Conservation (phyloP, 2,329 filamentous ascomycete species). For the Calonectria pseudoturangicola region DNA sequence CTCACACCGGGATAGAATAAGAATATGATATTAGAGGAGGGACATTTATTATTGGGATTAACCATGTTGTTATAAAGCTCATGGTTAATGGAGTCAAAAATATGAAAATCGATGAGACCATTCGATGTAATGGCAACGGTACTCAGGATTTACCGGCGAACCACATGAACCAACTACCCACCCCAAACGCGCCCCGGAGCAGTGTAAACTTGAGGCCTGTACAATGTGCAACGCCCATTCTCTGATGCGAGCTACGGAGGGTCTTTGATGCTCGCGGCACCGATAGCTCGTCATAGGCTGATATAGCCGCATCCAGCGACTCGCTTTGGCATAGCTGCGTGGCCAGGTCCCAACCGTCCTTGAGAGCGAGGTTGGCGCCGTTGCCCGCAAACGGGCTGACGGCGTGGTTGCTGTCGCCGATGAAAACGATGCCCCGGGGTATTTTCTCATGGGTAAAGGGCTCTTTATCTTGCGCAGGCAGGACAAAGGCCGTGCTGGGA, state of each 20-base stretch:
- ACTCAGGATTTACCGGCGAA: slow-evolving; percentile 14
- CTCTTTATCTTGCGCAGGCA: slow-evolving; percentile 64
- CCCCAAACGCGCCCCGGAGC: slow-evolving; percentile 15
- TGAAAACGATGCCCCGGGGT: slow-evolving; percentile 59
- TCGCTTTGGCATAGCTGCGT: slow-evolving; percentile 55
- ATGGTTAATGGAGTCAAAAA: too few relatives aligned
- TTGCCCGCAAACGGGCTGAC: slow-evolving; percentile 66
- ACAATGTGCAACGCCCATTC: slow-evolving; percentile 42
- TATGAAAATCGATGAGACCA: too few relatives aligned
- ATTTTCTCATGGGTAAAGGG: slow-evolving; percentile 60
- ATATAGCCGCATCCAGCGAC: slow-evolving; percentile 54
- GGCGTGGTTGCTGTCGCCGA: slow-evolving; percentile 68
- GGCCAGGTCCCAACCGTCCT: slow-evolving; percentile 65
- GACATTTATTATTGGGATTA: too few relatives aligned
- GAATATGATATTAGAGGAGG: too few relatives aligned
- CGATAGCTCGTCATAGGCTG: slow-evolving; percentile 58
- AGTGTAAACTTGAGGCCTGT: slow-evolving; percentile 26
- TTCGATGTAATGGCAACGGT: too few relatives aligned
- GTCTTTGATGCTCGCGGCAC: slow-evolving; percentile 56
- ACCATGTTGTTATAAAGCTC: too few relatives aligned
- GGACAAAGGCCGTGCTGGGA: slow-evolving; percentile 57
- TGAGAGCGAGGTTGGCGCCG: slow-evolving; percentile 66
- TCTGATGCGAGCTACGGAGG: slow-evolving; percentile 46
- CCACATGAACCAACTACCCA: slow-evolving; percentile 33
- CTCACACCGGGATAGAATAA: too few relatives aligned